Conservation (phyloP, 768 basidiomycete genomes). For the Pleurotus sapidus region DNA sequence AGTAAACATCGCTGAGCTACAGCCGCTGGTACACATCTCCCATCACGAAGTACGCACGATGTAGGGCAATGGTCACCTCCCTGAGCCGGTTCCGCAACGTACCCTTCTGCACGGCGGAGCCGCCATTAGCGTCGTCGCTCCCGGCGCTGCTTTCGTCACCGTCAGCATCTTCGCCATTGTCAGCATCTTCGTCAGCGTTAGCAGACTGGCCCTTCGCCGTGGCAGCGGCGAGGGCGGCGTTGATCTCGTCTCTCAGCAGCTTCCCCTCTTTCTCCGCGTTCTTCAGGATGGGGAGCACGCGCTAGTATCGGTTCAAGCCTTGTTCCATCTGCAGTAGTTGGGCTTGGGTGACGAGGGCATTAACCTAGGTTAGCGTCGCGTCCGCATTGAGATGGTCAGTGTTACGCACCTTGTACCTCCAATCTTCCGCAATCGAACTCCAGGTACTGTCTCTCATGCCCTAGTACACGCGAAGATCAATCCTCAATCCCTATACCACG, state of each 20-base stretch:
- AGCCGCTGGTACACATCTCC: slow-evolving; percentile 64
- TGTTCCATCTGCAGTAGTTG: slow-evolving; percentile 61
- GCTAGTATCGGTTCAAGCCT: slow-evolving; percentile 42
- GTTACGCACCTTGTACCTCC: slow-evolving; percentile 53
- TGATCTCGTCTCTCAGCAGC: slow-evolving; percentile 55
- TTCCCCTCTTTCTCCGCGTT: slow-evolving; percentile 56
- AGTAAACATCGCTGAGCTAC: neutral
- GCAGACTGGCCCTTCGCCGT: slow-evolving; percentile 38
- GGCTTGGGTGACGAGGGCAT: slow-evolving; percentile 50
- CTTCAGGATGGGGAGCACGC: slow-evolving; percentile 51
- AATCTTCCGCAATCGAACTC: slow-evolving; percentile 66
- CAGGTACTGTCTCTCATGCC: slow-evolving; percentile 77
- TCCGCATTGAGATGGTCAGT: neutral
- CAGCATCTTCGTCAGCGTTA: slow-evolving; percentile 1
- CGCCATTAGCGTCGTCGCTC: slow-evolving; percentile 50
- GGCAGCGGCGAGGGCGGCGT: slow-evolving; percentile 48
- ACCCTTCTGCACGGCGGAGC: slow-evolving; percentile 46
- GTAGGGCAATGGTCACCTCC: slow-evolving; percentile 63
- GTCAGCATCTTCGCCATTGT: slow-evolving; percentile 36
- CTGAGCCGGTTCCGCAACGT: slow-evolving; percentile 62
- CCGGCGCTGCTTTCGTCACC: slow-evolving; percentile 56
- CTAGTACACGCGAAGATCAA: slow-evolving; percentile 23
- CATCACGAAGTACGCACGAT: slow-evolving; percentile 75
- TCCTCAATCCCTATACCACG: neutral
- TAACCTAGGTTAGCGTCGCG: slow-evolving; percentile 37